phyloP scores from a whole-genome alignment of 1,139 yeast genomes.

The Suhomyces yuchorum region DNA sequence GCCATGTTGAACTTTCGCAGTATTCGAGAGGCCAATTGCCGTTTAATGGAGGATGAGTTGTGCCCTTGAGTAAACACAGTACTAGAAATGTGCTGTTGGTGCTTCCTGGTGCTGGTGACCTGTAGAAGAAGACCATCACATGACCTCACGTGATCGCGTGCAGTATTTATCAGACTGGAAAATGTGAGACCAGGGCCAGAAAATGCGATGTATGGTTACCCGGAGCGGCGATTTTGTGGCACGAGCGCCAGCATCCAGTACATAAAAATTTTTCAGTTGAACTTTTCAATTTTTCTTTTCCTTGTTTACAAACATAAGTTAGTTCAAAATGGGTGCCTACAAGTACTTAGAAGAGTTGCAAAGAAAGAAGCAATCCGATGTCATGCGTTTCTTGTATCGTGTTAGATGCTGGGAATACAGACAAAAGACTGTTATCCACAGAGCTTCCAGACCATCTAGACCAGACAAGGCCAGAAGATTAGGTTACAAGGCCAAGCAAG shows the following conservation, averaged over 20 bases:
- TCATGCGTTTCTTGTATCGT: conserved; percentile 96
- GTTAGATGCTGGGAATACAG: conserved; percentile 99
- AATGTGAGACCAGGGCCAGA: conserved; percentile 5
- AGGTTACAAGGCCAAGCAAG: conserved; percentile 99
- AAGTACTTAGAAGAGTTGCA: conserved; percentile 98
- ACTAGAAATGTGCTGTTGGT: too few relatives aligned
- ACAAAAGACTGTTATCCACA: conserved; percentile 98
- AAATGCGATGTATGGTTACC: conserved; percentile 6
- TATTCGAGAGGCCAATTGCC: too few relatives aligned
- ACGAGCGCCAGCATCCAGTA: not conserved
- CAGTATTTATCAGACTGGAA: conserved; percentile 7
- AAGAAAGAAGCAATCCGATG: conserved; percentile 99
- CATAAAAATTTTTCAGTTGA: conserved; percentile 18
- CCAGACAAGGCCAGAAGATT: conserved; percentile 99
- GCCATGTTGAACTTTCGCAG: too few relatives aligned
- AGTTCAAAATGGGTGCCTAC: conserved; percentile 92
- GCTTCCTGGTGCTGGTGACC: too few relatives aligned
- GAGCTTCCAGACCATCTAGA: conserved; percentile 98
- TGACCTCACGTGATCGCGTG: not conserved
- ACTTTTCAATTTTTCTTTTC: conserved; percentile 14
- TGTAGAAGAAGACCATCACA: not conserved
- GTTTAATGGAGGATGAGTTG: too few relatives aligned
- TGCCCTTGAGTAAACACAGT: too few relatives aligned
- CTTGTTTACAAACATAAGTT: conserved; percentile 19
- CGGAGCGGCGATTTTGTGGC: conserved; percentile 10